Conservation (phyloP, 306 rosid genomes). For the Albizia julibrissin region DNA sequence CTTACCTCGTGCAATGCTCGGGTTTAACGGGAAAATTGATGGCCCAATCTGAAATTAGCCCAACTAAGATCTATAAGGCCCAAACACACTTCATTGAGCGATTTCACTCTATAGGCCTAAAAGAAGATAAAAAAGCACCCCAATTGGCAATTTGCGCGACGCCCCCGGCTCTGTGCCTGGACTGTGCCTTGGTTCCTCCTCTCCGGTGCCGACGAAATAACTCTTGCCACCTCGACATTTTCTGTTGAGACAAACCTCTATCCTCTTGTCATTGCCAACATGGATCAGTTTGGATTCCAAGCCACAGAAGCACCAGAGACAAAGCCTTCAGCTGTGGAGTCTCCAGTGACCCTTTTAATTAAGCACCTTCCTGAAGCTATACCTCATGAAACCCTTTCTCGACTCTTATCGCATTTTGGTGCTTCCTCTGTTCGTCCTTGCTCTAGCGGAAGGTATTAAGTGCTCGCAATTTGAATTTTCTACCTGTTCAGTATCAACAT, state of each 20-base stretch:
- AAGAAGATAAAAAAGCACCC: not conserved
- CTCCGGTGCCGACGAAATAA: not conserved
- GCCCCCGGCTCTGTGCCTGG: not conserved
- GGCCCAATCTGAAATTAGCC: not conserved
- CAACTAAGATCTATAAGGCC: not conserved
- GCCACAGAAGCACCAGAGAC: conserved; percentile 34
- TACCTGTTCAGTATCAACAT: not conserved
- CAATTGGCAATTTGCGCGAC: not conserved
- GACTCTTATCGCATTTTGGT: conserved; percentile 67
- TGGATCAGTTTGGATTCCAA: conserved; percentile 40
- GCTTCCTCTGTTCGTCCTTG: conserved; percentile 76
- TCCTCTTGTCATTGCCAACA: not conserved
- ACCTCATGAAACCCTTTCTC: conserved; percentile 67
- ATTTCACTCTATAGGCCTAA: not conserved
- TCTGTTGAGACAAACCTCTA: conserved; percentile 10
- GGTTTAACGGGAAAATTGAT: not conserved
- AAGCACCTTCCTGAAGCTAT: conserved; percentile 80
- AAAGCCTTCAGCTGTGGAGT: conserved; percentile 9
- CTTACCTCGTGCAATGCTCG: not conserved
- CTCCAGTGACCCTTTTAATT: conserved; percentile 54
- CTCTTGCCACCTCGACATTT: not conserved
- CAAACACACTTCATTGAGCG: not conserved
- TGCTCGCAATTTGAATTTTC: not conserved
- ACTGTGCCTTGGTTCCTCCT: not conserved
- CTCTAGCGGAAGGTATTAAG: conserved; percentile 47